phyloP scores from a whole-genome alignment of 2,329 filamentous ascomycete genomes.

The Phyllosticta citrichinensis region DNA sequence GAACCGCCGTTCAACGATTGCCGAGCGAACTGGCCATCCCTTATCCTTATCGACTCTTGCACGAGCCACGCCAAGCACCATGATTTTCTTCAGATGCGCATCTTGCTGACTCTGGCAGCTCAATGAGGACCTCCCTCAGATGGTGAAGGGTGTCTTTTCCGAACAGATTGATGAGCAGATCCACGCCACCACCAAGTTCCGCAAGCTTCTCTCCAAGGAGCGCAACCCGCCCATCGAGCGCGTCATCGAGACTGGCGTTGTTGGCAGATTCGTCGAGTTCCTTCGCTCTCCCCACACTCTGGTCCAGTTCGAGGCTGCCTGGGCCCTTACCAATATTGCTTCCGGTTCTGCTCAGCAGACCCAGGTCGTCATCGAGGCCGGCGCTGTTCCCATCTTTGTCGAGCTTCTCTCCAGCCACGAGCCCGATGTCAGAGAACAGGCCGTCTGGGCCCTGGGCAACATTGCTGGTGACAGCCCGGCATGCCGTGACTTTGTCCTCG shows the following conservation, averaged over 20 bases:
- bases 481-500: constrained; percentile 93
- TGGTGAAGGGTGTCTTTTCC: constrained; percentile 97
- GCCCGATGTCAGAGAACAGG: constrained; percentile 95
- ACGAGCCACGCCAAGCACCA: constrained; percentile 11
- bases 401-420: constrained; percentile 92
- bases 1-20: constrained; percentile 7
- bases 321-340: constrained; percentile 98
- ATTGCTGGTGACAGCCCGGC: constrained; percentile 97
- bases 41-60: constrained; percentile 12
- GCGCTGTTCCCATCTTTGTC: constrained; percentile 96
- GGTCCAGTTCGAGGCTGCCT: constrained; percentile 97
- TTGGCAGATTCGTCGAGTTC: constrained; percentile 96
- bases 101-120: constrained; percentile 46
- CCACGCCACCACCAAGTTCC: constrained; percentile 93
- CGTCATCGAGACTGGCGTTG: constrained; percentile 97
- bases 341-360: constrained; percentile 95
- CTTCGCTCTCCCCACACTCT: constrained; percentile 94
- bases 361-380: constrained; percentile 96
- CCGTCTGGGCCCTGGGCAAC: constrained; percentile 96
- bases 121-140: constrained; percentile 94
- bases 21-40: constrained; percentile 11
- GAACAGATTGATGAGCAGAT: constrained; percentile 98
- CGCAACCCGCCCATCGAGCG: constrained; percentile 98
- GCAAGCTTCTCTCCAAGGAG: constrained; percentile 96
- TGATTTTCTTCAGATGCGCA: constrained; percentile 1